A percentile compares a stretch with the other conserved stretches of the same genome.
Conservation (phyloP, 805 yeast species). For the Saccharomyces jurei region DNA sequence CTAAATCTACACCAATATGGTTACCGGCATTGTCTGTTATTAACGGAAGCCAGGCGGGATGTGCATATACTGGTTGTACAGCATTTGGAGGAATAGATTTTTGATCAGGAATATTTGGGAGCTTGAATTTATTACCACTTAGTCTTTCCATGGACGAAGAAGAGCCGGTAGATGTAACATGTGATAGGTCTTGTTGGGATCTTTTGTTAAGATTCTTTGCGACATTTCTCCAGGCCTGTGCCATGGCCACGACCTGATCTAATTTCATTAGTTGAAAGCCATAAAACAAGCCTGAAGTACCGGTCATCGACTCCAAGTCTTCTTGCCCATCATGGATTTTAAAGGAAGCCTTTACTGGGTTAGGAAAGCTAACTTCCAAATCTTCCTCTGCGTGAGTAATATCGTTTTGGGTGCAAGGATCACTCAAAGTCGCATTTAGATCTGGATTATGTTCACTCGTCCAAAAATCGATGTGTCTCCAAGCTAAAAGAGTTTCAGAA, state of each 20-base stretch:
- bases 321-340: slow-evolving; percentile 89
- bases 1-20: slow-evolving; percentile 82
- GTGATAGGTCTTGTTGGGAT: slow-evolving; percentile 11
- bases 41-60: slow-evolving; percentile 85
- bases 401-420: slow-evolving; percentile 74
- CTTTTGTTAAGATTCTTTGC: slow-evolving; percentile 36
- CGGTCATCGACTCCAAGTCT: slow-evolving; percentile 61
- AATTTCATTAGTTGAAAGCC: slow-evolving; percentile 74
- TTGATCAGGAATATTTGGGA: slow-evolving; percentile 42
- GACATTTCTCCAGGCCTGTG: slow-evolving; percentile 78
- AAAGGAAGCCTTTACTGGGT: slow-evolving; percentile 72
- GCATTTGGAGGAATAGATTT: slow-evolving; percentile 70
- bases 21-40: slow-evolving; percentile 86
- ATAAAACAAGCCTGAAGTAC: slow-evolving; percentile 63
- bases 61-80: slow-evolving; percentile 73
- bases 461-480: slow-evolving; percentile 89
- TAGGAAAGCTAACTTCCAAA: slow-evolving; percentile 63
- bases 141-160: background rate
- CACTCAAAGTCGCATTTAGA: slow-evolving; percentile 65
- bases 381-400: slow-evolving; percentile 78
- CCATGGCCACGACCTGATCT: slow-evolving; percentile 73
- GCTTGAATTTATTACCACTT: slow-evolving; percentile 30
- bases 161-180: slow-evolving; percentile 16
- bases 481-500: slow-evolving; percentile 66
- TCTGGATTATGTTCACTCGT: slow-evolving; percentile 71